Conservation (phyloP, 805 yeast genomes). For the Candida endomychidarum region DNA sequence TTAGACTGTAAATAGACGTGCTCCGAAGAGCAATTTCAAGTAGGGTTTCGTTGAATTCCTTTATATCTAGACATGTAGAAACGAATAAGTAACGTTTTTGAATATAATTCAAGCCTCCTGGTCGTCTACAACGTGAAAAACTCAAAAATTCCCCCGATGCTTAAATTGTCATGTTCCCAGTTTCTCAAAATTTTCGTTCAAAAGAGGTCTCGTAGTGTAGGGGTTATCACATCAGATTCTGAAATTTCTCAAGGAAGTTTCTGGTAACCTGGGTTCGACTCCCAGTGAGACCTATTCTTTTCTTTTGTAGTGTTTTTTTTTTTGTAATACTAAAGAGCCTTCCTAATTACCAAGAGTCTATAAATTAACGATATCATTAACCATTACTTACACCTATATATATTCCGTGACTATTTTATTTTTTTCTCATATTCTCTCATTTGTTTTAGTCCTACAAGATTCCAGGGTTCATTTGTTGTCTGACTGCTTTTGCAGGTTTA, state of each 20-base stretch:
- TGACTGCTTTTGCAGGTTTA: conserved; percentile 1
- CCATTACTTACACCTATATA: background rate
- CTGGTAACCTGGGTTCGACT: conserved; percentile 38
- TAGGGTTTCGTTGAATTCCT: no score
- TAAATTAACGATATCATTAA: conserved; percentile 1
- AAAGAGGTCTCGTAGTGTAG: conserved; percentile 31
- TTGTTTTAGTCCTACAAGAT: background rate
- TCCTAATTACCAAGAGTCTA: background rate
- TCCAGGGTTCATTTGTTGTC: background rate
- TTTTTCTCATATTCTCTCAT: no score
- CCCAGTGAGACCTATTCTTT: conserved; percentile 28
- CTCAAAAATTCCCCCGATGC: background rate
- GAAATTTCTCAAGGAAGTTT: conserved; percentile 17
- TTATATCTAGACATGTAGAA: no score
- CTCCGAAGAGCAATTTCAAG: no score
- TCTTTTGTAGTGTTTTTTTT: conserved; percentile 2
- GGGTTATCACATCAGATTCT: conserved; percentile 35
- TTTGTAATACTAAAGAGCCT: background rate
- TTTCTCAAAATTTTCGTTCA: background rate
- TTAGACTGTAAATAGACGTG: no score
- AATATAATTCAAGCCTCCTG: no score
- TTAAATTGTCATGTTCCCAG: background rate
- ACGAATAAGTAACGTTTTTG: no score
- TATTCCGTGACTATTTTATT: background rate
- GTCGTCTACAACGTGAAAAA: background rate